Evolutionary conservation across 495 filamentous ascomycete genomes (phyloP), one percentile per base, ranked within the genome.

Genomic region (Penicillium psychrofluorescens): DNA sequence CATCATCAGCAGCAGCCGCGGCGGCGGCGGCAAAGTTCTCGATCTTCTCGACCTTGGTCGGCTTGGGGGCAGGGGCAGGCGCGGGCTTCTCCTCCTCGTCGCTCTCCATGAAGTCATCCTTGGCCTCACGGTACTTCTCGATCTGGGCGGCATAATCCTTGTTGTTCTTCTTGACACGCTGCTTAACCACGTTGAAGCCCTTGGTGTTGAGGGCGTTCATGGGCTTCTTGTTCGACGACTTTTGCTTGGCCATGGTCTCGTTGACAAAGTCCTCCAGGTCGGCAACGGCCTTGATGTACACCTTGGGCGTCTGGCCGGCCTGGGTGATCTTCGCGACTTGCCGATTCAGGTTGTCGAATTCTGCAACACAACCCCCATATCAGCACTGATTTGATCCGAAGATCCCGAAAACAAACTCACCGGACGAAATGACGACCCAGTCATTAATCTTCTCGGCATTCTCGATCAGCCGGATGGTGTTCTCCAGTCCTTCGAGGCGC

Each of bases 391-490:
- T 34, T 6, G 5, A 34, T 7, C 9, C 2, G n/a, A 34, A 34
- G 32, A 41, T 38, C 11, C 10, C 30, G 15, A 36, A 34, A 34
- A 7, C 30, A 44, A 39, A 75, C 80, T 61, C 73, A 91, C 90
- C 88, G 62, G 81, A 78, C 48, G 89, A 86, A 55, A 99, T 92
- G 36, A 88, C 80, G 51, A 83, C 83, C 92, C 92, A 99, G 66
- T 99, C 94, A 59, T 84, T 86, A 56, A 97, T 99, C 77, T 94
- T 96, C 63, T 90, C 74, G 11, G 87, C 89, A 73, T 99, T 99
- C 53, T 95, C 90, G 49, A 97, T 97, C 46, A 83, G 68, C 59
- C 83, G 82, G 44, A 96, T 84, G 35, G 81, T 95, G 36, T 80
- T 78, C 66, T 97, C 94, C 46, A 99, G 76, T 59, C 95, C 94